These are phyloP conservation scores for Aspergillus spinulosporus DNA, from an alignment of 2,329 filamentous ascomycete genomes.

Conservation along the genomic window DNA sequence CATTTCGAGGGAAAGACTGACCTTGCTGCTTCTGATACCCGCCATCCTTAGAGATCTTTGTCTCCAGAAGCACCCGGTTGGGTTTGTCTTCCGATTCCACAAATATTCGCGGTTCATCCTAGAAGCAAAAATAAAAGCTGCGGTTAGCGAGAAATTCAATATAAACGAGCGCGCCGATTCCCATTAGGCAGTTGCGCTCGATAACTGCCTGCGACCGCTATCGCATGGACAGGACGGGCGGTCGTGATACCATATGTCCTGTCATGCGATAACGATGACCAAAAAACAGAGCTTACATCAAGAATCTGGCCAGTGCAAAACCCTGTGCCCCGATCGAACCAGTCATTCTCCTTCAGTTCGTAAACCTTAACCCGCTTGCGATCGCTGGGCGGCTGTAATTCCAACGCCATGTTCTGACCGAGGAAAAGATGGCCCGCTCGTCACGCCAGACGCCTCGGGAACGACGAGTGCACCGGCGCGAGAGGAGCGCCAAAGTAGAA, in stretches of 20 bases:
- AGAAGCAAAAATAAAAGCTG: slow-evolving; percentile 16
- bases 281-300: slow-evolving; percentile 57
- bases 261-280: slow-evolving; percentile 16
- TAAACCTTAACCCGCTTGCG: slow-evolving; percentile 89
- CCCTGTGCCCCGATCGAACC: slow-evolving; percentile 95
- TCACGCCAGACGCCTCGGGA: slow-evolving; percentile 41
- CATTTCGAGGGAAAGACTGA: slow-evolving; percentile 37
- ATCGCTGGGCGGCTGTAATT: slow-evolving; percentile 50
- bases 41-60: slow-evolving; percentile 88
- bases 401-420: slow-evolving; percentile 49
- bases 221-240: slow-evolving; percentile 16
- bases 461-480: slow-evolving; percentile 37
- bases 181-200: slow-evolving; percentile 23
- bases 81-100: slow-evolving; percentile 94
- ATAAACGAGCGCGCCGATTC: slow-evolving; percentile 19
- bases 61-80: slow-evolving; percentile 79
- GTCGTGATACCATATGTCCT: slow-evolving; percentile 16
- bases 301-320: slow-evolving; percentile 81
- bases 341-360: slow-evolving; percentile 97
- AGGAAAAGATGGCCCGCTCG: slow-evolving; percentile 37
- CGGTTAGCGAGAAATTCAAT: slow-evolving; percentile 18
- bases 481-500: slow-evolving; percentile 29
- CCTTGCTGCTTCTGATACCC: slow-evolving; percentile 98
- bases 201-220: slow-evolving; percentile 17
- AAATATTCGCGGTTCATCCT: slow-evolving; percentile 82